Conservation (phyloP, 2,329 filamentous ascomycete species). For the Phialocephala sp. region DNA sequence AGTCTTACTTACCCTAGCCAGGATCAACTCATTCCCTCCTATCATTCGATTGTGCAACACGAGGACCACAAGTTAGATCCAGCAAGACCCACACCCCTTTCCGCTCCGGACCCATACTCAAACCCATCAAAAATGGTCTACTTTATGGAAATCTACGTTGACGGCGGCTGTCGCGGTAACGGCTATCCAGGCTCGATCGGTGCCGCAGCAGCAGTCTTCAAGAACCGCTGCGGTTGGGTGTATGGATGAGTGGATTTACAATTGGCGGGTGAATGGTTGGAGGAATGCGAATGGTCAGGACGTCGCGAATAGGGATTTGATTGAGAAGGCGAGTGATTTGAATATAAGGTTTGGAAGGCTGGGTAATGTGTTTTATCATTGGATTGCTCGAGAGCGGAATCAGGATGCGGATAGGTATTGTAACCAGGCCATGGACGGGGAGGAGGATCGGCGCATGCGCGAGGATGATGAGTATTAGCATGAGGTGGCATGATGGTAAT, state of each 20-base stretch:
- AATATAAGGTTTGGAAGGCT: constrained; percentile 35
- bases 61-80: too few species aligned
- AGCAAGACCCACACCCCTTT: too few species aligned
- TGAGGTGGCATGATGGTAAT: too few species aligned
- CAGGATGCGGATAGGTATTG: constrained; percentile 41
- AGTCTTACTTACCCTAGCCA: too few species aligned
- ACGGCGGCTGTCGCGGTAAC: constrained; percentile 45
- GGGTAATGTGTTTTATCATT: constrained; percentile 43
- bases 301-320: constrained; percentile 47
- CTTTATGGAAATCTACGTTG: constrained; percentile 44
- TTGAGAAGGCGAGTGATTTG: constrained; percentile 40
- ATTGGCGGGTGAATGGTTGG: constrained; percentile 45
- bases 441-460: not conserved
- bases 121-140: constrained; percentile 40
- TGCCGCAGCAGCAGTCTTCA: constrained; percentile 42
- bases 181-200: constrained; percentile 38
- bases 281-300: constrained; percentile 37
- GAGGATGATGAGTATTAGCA: too few species aligned
- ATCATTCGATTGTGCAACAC: too few species aligned
- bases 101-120: too few species aligned
- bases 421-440: constrained; percentile 42
- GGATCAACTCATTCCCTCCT: too few species aligned
- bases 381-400: constrained; percentile 45
- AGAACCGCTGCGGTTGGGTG: not conserved
- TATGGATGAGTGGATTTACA: constrained; percentile 37